These are phyloP conservation scores for Cutaneotrichosporon sp. DNA, from an alignment of 1,284 basidiomycete genomes.

Conservation along the genomic window DNA sequence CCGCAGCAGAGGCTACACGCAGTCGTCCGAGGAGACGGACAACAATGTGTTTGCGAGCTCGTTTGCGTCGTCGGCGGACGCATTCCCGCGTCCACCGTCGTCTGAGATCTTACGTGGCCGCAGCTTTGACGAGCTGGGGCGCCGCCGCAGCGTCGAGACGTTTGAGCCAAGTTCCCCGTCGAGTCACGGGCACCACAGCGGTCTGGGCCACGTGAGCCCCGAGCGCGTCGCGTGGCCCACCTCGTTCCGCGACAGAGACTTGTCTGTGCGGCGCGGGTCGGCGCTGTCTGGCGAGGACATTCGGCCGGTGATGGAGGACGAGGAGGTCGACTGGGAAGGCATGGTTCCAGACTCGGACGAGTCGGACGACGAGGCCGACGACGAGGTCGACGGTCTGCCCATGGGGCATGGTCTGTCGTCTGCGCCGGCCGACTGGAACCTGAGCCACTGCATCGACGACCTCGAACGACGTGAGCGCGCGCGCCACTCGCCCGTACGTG, in stretches of 20 bases:
- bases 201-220: constrained; percentile 7
- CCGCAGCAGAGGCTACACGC: constrained; percentile 13
- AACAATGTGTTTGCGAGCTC: constrained; percentile 21
- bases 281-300: constrained; percentile 26
- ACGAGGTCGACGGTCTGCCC: constrained; percentile 10
- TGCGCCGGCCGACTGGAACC: constrained; percentile 20
- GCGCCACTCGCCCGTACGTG: constrained; percentile 8
- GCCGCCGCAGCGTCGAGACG: constrained; percentile 25
- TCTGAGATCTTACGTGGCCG: constrained; percentile 22
- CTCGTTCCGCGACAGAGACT: constrained; percentile 6
- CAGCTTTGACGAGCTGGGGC: constrained; percentile 24
- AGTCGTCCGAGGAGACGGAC: constrained; percentile 32
- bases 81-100: constrained; percentile 6
- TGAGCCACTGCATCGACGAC: constrained; percentile 8
- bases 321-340: constrained; percentile 43
- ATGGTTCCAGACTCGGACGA: constrained; percentile 20
- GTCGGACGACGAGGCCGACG: constrained; percentile 4
- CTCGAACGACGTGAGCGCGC: constrained; percentile 11
- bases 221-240: constrained; percentile 14
- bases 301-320: constrained; percentile 21
- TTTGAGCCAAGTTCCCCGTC: constrained; percentile 28
- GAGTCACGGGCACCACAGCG: constrained; percentile 6
- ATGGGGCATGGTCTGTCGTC: constrained; percentile 16
- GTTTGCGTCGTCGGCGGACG: constrained; percentile 26
- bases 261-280: constrained; percentile 21